These are phyloP conservation scores for Adenanthera pavonina DNA, from an alignment of 306 rosid species.

Conservation along the genomic window DNA sequence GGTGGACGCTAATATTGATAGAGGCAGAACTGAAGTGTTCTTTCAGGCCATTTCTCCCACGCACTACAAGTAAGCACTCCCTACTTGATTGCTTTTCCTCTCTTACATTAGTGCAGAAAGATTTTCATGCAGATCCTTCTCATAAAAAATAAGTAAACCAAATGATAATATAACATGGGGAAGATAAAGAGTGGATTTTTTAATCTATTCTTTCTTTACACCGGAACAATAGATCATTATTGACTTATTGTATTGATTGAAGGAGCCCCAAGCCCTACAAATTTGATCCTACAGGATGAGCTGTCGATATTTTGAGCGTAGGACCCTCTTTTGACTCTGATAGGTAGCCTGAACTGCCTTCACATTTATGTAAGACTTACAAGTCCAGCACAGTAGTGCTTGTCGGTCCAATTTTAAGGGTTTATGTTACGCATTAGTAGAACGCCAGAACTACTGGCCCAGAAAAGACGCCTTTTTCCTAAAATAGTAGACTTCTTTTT, in stretches of 20 bases:
- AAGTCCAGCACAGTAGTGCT: neutral
- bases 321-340: neutral
- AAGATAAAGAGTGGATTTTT: neutral
- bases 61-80: slow-evolving; percentile 70
- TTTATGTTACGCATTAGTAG: neutral
- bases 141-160: neutral
- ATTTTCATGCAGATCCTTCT: neutral
- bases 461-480: neutral
- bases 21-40: slow-evolving; percentile 68
- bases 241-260: slow-evolving; percentile 12
- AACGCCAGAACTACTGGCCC: neutral
- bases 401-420: neutral
- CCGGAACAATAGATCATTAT: slow-evolving; percentile 30
- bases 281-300: slow-evolving; percentile 21
- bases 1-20: slow-evolving; percentile 77
- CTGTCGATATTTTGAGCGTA: slow-evolving; percentile 12
- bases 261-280: slow-evolving; percentile 45
- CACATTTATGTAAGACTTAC: neutral
- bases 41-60: slow-evolving; percentile 89
- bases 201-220: neutral
- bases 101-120: neutral
- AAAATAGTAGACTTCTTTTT: neutral
- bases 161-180: neutral
- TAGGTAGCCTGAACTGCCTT: neutral
- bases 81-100: slow-evolving; percentile 33